Evolutionary conservation across 805 yeast species (phyloP).

Genomic region (Zygoascus ofunaensis): DNA sequence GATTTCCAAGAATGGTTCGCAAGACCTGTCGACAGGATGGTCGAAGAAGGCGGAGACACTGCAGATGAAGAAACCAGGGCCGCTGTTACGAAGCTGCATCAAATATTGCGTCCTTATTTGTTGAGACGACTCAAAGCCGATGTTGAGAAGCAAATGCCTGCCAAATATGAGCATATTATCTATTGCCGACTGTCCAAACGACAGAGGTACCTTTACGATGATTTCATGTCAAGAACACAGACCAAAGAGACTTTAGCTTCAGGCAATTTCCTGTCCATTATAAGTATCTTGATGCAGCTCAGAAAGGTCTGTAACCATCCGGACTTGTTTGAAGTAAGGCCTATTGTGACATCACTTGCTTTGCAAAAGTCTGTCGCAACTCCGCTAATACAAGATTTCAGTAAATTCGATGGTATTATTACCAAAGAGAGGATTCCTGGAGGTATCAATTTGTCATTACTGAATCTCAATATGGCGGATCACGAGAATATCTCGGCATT

Average conservation of each 20-base stretch:
- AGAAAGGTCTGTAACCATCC: slow-evolving; percentile 96
- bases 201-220: slow-evolving; percentile 87
- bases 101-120: slow-evolving; percentile 85
- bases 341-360: slow-evolving; percentile 83
- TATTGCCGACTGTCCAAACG: slow-evolving; percentile 88
- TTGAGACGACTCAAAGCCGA: slow-evolving; percentile 88
- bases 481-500: slow-evolving; percentile 38
- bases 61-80: slow-evolving; percentile 57
- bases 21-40: slow-evolving; percentile 86
- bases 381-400: slow-evolving; percentile 16
- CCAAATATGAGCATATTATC: slow-evolving; percentile 88
- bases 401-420: slow-evolving; percentile 2
- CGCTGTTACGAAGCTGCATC: slow-evolving; percentile 84
- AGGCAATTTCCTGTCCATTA: slow-evolving; percentile 89
- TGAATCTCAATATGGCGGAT: slow-evolving; percentile 51
- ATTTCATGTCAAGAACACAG: slow-evolving; percentile 93
- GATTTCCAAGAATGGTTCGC: slow-evolving; percentile 99
- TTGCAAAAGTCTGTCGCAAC: slow-evolving; percentile 55
- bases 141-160: slow-evolving; percentile 99
- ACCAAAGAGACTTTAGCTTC: slow-evolving; percentile 89
- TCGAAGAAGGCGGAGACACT: slow-evolving; percentile 66
- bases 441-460: slow-evolving; percentile 40
- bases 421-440: slow-evolving; percentile 20
- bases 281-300: slow-evolving; percentile 94
- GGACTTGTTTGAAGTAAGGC: slow-evolving; percentile 90